Evolutionary conservation across 805 yeast species (phyloP), one percentile per base, ranked within the genome.

Genomic region (Suhomyces vadensis): DNA sequence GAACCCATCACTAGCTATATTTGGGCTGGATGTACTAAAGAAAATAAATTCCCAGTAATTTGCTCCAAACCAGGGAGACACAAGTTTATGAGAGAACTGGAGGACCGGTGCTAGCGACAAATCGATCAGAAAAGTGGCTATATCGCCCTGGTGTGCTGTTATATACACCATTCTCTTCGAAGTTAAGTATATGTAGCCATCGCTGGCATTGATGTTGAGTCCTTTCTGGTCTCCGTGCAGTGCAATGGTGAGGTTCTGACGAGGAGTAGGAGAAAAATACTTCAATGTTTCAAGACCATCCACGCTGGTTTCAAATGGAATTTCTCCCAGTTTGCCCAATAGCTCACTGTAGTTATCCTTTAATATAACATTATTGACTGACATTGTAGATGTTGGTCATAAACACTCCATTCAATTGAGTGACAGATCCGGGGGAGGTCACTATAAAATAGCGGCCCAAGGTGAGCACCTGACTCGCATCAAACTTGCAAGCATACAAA

Each of bases 41-140:
- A 77, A 75, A 21, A 65, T 38, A 29, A 74, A 65, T 48, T 65
- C 65, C 73, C 77, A 75, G 52, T 68, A 73, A 48, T 76, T 78
- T 16, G 79, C 67, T 0, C 83, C 83, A 52, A 78, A 72, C 81
- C 80, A 77, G 1, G 81, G 80, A 20, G 75, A 64, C 43, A 70
- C 67, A 38, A 77, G 52, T 42, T 65, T 61, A 51, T 72, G 73
- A 0, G 71, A 56, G 35, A 73, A 66, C 33, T 63, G 70, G 16
- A 69, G 46, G 3, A 43, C 48, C 3, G 63, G 57, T 1, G 64
- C 58, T 21, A 50, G 41, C 4, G 49, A 45, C 33, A 69, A 52
- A 4, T 68, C 65, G 5, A 78, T 48, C 44, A 65, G 59, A 50
- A 78, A 77, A 5, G 71, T 61, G 13, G 68, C 63, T 8, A 73